Conservation (phyloP, 2,329 filamentous ascomycete species). For the Pseudogymnoascus sp. region DNA sequence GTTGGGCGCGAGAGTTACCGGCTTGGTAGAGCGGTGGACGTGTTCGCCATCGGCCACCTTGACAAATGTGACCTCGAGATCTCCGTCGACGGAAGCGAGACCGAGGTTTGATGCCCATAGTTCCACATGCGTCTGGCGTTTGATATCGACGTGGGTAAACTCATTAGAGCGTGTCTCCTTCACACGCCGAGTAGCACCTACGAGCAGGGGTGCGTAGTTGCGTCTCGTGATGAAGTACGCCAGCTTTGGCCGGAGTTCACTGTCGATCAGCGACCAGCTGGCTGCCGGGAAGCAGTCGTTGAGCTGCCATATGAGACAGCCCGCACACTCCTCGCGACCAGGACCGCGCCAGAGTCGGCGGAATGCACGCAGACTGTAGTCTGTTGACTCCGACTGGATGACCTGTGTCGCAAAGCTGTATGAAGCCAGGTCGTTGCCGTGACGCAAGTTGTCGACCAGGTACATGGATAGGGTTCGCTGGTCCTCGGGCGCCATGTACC, state of each 20-base stretch:
- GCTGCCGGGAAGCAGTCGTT: constrained; percentile 79
- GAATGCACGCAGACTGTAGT: constrained; percentile 57
- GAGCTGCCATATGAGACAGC: constrained; percentile 71
- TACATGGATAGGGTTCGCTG: constrained; percentile 78
- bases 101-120: constrained; percentile 53
- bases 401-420: constrained; percentile 62
- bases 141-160: constrained; percentile 45
- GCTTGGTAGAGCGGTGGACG: not conserved
- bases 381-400: constrained; percentile 57
- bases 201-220: not conserved
- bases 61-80: constrained; percentile 34
- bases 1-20: constrained; percentile 30
- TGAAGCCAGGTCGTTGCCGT: constrained; percentile 49
- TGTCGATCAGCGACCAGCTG: constrained; percentile 67
- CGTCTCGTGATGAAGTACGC: constrained; percentile 65
- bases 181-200: constrained; percentile 35
- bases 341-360: constrained; percentile 65
- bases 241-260: constrained; percentile 66
- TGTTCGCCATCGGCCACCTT: not conserved
- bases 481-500: constrained; percentile 86
- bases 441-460: constrained; percentile 76
- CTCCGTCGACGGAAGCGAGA: constrained; percentile 41
- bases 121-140: constrained; percentile 42
- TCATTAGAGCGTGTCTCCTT: constrained; percentile 48
- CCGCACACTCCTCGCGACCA: constrained; percentile 60